Conservation (phyloP, 2,329 filamentous ascomycete species). For the Bipolaris bicolor region DNA sequence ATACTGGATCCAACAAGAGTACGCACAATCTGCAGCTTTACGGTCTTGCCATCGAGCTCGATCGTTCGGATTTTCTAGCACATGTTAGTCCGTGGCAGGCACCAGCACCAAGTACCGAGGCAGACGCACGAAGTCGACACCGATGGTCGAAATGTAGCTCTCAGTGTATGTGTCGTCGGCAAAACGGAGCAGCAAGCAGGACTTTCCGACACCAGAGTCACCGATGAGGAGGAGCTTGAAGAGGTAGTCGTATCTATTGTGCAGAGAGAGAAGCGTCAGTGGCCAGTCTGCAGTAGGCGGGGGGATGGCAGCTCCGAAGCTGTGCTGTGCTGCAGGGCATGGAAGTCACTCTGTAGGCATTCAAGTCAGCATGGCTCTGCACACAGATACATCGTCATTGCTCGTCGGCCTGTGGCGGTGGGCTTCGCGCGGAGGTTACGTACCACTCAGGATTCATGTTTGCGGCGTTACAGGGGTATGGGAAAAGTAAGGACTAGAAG, state of each 20-base stretch:
- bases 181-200: conserved; percentile 95
- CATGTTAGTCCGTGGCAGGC: conserved; percentile 32
- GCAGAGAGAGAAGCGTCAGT: conserved; percentile 28
- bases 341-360: conserved; percentile 32
- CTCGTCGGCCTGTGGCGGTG: conserved; percentile 37
- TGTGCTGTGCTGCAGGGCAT: conserved; percentile 6
- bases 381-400: conserved; percentile 14
- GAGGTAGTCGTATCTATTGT: conserved; percentile 95
- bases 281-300: conserved; percentile 9
- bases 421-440: conserved; percentile 53
- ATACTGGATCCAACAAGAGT: not conserved
- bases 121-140: conserved; percentile 78
- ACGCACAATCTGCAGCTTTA: conserved; percentile 91
- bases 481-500: conserved; percentile 16
- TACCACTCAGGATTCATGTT: conserved; percentile 95
- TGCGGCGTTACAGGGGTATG: conserved; percentile 40
- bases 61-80: conserved; percentile 98
- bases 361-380: conserved; percentile 33
- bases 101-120: conserved; percentile 41
- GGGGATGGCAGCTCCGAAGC: conserved; percentile 8
- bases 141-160: conserved; percentile 99
- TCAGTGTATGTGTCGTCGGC: conserved; percentile 92
- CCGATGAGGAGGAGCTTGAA: conserved; percentile 99
- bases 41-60: conserved; percentile 98
- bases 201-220: conserved; percentile 99